Base-by-base conservation (phyloP, 139 green algal genomes). In the Micromonas commoda region DNA sequence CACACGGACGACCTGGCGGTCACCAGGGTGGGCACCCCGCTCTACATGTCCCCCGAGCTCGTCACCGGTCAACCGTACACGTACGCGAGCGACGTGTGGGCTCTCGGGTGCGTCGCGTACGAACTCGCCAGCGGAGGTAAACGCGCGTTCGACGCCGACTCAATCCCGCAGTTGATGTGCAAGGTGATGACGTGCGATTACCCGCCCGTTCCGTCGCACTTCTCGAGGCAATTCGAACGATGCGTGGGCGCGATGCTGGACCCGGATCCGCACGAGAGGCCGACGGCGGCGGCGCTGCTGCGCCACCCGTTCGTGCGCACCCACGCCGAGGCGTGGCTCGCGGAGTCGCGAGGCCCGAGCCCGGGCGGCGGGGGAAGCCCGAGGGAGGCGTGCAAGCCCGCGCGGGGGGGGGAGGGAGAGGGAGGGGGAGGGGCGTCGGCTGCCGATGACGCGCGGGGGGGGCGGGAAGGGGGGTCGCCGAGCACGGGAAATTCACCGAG, bases 21-120 rank as follows among this genome's bases (percentile, higher is more conserved):
- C n/a, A 77, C 70, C n/a, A 73, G 84, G 5, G 69, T 85, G 1
- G 81, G 81, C 16, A 82, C 81, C 19, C 81, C 81, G 29, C 61
- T 82, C 54, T 85, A 85, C 77, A 81, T 85, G 76, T 60, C 52
- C 26, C 81, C 81, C 9, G 81, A 85, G 77, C 51, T 82, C 23
- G 24, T 73, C 9, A 21, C 34, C 13, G 77, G 67, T 1, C 21
- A 80, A 35, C 63, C 80, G n/a, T 87, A 87, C 76, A 82, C 68
- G 45, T 69, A 80, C 63, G 66, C 61, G 9, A 23, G 38, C 23
- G 79, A 80, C 66, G 35, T 82, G 39, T 85, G 81, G 81, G 65
- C 33, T 45, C 52, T 81, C 2, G 81, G 81, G 1, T 81, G 76
- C 71, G 45, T 82, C 28, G 53, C 77, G 21, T 85, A 82, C 68